Evolutionary conservation across 1,139 yeast genomes (phyloP).

Genomic region (Candida tropicalis): DNA sequence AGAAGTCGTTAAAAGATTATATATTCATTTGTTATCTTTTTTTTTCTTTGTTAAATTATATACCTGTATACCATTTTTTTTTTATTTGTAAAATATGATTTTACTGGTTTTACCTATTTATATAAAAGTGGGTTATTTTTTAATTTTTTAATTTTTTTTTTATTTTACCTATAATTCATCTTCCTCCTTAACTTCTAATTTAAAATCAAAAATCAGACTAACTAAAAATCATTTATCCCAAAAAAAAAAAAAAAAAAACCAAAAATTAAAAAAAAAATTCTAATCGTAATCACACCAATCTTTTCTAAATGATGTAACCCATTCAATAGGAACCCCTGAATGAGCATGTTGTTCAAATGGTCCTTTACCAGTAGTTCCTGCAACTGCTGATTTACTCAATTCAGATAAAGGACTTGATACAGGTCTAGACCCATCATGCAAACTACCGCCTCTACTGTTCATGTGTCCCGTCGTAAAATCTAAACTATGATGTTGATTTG

Average conservation of each 20-base stretch:
- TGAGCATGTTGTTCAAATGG: constrained; percentile 2
- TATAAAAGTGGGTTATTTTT: not conserved
- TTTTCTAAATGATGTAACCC: constrained; percentile 24
- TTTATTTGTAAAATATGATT: too few species aligned
- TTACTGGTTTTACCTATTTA: too few species aligned
- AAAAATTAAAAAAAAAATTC: not conserved
- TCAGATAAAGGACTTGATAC: constrained; percentile 11
- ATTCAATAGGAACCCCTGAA: constrained; percentile 11
- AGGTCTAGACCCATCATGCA: constrained; percentile 7
- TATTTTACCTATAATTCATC: not conserved
- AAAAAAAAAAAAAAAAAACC: not conserved
- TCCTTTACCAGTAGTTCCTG: constrained; percentile 2
- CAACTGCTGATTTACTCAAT: constrained; percentile 11
- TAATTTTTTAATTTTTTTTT: not conserved
- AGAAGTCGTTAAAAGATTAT: not conserved
- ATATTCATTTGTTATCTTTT: too few species aligned
- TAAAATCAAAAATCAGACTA: not conserved
- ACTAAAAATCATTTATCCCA: not conserved
- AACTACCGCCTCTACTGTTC: not conserved
- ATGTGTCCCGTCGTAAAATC: constrained; percentile 5
- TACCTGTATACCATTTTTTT: not conserved
- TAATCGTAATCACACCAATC: constrained; percentile 40
- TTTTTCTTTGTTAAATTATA: too few species aligned
- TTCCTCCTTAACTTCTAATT: not conserved
- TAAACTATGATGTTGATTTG: constrained; percentile 6